Conservation (phyloP, 2,329 filamentous ascomycete species). For the Penicillium sp. region DNA sequence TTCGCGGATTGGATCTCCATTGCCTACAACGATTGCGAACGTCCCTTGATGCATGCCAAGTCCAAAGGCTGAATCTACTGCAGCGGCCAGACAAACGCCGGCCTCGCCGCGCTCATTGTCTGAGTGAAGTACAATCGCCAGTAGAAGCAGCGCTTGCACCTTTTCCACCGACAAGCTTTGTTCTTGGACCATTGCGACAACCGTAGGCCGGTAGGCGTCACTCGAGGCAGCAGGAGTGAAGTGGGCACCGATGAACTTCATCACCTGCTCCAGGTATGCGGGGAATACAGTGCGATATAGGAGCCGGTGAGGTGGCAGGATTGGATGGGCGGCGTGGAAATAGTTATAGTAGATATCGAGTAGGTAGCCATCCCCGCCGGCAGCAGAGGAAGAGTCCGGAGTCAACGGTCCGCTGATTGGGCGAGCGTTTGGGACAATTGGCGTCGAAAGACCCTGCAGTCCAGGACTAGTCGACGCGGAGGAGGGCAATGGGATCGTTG, state of each 20-base stretch:
- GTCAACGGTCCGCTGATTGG: conserved; percentile 30
- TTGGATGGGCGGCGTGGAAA: conserved; percentile 57
- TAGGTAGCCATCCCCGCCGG: conserved; percentile 40
- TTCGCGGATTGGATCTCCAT: conserved; percentile 65
- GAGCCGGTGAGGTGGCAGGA: conserved; percentile 51
- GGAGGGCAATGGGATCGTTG: conserved; percentile 23
- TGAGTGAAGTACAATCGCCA: conserved; percentile 75
- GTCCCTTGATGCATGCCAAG: conserved; percentile 70
- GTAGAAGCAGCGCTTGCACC: conserved; percentile 74
- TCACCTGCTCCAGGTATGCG: conserved; percentile 51
- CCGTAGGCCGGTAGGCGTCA: conserved; percentile 42
- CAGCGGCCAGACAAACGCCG: conserved; percentile 63
- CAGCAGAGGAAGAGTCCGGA: conserved; percentile 35
- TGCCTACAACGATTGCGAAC: conserved; percentile 64
- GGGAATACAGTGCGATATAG: conserved; percentile 40
- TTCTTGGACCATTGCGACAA: conserved; percentile 31
- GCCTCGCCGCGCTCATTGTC: conserved; percentile 69
- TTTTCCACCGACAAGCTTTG: conserved; percentile 56
- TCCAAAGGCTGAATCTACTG: conserved; percentile 69
- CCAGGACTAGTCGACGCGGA: conserved; percentile 27
- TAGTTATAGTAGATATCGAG: conserved; percentile 55
- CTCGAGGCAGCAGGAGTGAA: conserved; percentile 49
- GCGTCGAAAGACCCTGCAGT: conserved; percentile 17
- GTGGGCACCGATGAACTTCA: conserved; percentile 57
- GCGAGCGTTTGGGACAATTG: conserved; percentile 18